phyloP scores from a whole-genome alignment of 2,329 filamentous ascomycete genomes.

The Pseudogymnoascus sp. region DNA sequence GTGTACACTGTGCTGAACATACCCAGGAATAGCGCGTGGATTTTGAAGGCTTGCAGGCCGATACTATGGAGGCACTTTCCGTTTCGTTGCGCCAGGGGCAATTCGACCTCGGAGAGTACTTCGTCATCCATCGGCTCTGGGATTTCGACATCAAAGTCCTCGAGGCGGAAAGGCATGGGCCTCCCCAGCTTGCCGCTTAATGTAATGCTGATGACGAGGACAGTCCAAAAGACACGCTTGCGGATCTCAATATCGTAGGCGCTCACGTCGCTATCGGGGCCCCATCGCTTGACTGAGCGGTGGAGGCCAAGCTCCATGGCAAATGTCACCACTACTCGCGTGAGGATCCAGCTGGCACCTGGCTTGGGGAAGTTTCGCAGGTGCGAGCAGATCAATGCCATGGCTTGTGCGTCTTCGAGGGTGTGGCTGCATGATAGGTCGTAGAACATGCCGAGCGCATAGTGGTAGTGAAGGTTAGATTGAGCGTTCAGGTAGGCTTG shows the following conservation, averaged over 20 bases:
- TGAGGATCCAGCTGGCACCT: slow-evolving; percentile 62
- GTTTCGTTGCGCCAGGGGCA: slow-evolving; percentile 42
- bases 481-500: slow-evolving; percentile 50
- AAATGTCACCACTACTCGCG: slow-evolving; percentile 54
- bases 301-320: slow-evolving; percentile 72
- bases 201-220: slow-evolving; percentile 58
- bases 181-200: slow-evolving; percentile 67
- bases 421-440: slow-evolving; percentile 54
- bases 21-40: slow-evolving; percentile 60
- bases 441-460: slow-evolving; percentile 59
- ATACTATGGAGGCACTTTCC: slow-evolving; percentile 60
- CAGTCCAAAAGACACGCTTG: slow-evolving; percentile 69
- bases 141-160: slow-evolving; percentile 73
- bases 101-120: slow-evolving; percentile 53
- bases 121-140: slow-evolving; percentile 66
- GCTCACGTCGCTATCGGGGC: slow-evolving; percentile 27
- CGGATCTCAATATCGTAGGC: slow-evolving; percentile 63
- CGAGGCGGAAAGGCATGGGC: slow-evolving; percentile 64
- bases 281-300: slow-evolving; percentile 55
- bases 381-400: slow-evolving; percentile 64
- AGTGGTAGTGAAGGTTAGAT: slow-evolving; percentile 74
- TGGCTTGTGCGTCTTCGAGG: slow-evolving; percentile 61
- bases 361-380: slow-evolving; percentile 73
- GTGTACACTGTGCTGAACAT: slow-evolving; percentile 72
- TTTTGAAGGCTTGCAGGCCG: slow-evolving; percentile 56